Conservation (phyloP, 129 eudicot species). For the Flaveria ramosissima region DNA sequence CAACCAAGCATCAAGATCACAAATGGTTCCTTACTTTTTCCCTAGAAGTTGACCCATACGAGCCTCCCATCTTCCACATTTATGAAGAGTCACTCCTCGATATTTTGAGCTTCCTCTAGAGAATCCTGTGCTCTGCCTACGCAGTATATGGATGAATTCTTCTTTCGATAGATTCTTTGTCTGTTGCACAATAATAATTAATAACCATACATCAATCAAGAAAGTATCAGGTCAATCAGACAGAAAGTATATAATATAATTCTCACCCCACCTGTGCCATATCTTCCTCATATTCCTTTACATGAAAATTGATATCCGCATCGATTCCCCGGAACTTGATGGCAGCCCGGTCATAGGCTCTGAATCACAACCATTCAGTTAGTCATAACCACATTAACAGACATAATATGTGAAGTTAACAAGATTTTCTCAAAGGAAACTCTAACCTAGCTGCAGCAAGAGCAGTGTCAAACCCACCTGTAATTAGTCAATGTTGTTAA, state of each 20-base stretch:
- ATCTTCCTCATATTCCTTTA: constrained; percentile 85
- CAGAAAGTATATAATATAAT: constrained; percentile 18
- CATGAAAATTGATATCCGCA: constrained; percentile 84
- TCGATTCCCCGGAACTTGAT: constrained; percentile 92
- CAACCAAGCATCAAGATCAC: constrained; percentile 13
- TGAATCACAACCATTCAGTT: constrained; percentile 32
- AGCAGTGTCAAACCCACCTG: constrained; percentile 98
- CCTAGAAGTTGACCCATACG: constrained; percentile 95
- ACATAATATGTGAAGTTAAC: not conserved
- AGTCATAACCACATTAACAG: constrained; percentile 24
- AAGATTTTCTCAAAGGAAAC: not conserved
- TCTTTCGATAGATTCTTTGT: constrained; percentile 68
- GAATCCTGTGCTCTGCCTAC: constrained; percentile 90
- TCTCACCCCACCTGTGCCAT: constrained; percentile 61
- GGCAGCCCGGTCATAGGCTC: constrained; percentile 97
- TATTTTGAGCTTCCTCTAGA: constrained; percentile 84
- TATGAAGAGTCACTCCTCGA: constrained; percentile 90
- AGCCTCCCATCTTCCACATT: constrained; percentile 97
- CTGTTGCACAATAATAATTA: constrained; percentile 46
- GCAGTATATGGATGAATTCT: constrained; percentile 84
- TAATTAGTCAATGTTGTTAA: constrained; percentile 25
- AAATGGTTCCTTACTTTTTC: constrained; percentile 63
- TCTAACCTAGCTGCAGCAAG: constrained; percentile 97
- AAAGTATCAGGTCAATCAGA: constrained; percentile 28
- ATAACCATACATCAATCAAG: constrained; percentile 24